A percentile compares a stretch with the other conserved stretches of the same genome.
These are phyloP conservation scores for Leccinum truebloodii DNA, from an alignment of 768 basidiomycete species.

Conservation along the genomic window DNA sequence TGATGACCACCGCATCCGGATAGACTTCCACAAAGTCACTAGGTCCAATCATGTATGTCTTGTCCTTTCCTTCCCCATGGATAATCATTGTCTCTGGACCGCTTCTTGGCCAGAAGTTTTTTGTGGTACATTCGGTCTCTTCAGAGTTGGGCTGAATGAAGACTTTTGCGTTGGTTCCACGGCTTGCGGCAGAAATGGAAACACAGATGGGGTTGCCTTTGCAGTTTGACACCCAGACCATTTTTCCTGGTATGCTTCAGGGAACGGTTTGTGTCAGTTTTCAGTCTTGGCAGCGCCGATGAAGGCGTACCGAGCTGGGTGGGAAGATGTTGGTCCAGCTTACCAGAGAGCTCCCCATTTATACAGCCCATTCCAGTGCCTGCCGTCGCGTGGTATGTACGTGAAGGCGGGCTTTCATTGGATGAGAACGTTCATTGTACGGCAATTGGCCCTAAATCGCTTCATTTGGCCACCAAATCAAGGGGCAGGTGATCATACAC, in stretches of 20 bases:
- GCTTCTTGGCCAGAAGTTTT: not conserved
- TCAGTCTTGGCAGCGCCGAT: not conserved
- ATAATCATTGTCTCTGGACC: not conserved
- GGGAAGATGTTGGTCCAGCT: not conserved
- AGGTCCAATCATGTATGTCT: not conserved
- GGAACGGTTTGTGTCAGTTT: not conserved
- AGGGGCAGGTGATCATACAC: not conserved
- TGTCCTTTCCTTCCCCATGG: not conserved
- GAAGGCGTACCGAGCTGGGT: not conserved
- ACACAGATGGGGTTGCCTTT: not conserved
- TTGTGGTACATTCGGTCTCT: not conserved
- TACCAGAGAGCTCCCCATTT: not conserved
- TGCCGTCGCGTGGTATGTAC: not conserved
- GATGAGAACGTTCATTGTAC: not conserved
- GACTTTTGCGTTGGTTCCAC: not conserved
- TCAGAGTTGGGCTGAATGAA: not conserved
- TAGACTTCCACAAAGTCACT: conserved; percentile 1
- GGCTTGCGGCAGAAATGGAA: not conserved
- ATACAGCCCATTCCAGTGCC: not conserved
- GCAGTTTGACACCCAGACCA: conserved; percentile 1
- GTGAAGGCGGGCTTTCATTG: not conserved
- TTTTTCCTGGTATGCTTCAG: not conserved
- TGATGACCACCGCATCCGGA: not conserved
- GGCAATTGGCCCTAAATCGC: not conserved
- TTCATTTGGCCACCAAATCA: not conserved